Percentiles rank a stretch among this genome's conserved stretches.
Evolutionary conservation across 257 asterid species (phyloP).

Genomic region (Capsicum baccatum): DNA sequence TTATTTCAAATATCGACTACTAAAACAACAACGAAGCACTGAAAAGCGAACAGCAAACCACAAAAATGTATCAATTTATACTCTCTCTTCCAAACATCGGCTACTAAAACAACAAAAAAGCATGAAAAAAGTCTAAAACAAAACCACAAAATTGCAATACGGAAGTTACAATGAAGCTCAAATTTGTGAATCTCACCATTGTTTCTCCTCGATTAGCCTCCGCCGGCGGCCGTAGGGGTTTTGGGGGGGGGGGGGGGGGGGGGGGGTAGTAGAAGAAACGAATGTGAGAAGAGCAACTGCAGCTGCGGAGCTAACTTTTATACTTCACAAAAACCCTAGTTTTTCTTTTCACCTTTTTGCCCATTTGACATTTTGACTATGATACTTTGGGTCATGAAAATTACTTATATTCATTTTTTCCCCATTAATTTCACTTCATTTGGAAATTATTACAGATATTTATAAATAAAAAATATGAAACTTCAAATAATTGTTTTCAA

Average conservation of each 20-base stretch:
- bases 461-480: neutral
- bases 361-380: constrained; percentile 3
- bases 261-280: neutral
- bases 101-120: neutral
- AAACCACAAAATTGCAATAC: neutral
- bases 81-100: neutral
- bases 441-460: neutral
- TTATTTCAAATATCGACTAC: neutral
- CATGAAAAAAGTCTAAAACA: neutral
- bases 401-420: neutral
- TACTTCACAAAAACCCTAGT: constrained; percentile 26
- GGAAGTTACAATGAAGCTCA: neutral
- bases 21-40: neutral
- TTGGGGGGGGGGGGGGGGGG: neutral
- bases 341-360: neutral
- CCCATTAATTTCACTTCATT: neutral
- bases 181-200: neutral
- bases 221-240: neutral
- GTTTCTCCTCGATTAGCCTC: neutral
- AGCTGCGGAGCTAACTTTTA: neutral
- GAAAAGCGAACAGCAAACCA: neutral
- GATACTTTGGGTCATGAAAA: neutral
- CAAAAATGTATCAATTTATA: neutral
- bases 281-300: neutral
- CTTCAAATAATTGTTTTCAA: too few species aligned